These are phyloP conservation scores for Cocos nucifera DNA, from an alignment of 176 grass and related monocot species.

Conservation along the genomic window DNA sequence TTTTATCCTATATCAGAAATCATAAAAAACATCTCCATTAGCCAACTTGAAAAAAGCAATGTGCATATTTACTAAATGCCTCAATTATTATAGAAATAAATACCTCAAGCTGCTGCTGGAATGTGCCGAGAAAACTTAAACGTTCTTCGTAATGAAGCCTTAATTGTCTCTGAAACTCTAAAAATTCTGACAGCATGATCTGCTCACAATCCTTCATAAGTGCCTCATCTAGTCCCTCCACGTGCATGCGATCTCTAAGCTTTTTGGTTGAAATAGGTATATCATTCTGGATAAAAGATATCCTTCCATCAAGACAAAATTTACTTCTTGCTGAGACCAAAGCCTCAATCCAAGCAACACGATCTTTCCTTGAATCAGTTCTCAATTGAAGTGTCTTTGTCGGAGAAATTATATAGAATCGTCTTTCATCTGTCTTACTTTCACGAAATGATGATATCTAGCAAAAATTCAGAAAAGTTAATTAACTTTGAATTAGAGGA, in stretches of 20 bases:
- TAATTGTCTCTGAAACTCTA: conserved; percentile 51
- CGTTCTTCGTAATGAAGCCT: conserved; percentile 61
- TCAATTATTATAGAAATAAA: conserved; percentile 1
- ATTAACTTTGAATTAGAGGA: conserved; percentile 16
- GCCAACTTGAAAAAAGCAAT: conserved; percentile 3
- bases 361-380: conserved; percentile 66
- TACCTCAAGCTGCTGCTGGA: conserved; percentile 70
- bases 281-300: conserved; percentile 32
- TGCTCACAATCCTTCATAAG: conserved; percentile 80
- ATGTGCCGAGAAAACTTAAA: conserved; percentile 51
- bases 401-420: conserved; percentile 84
- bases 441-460: conserved; percentile 95
- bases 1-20: no score
- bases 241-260: conserved; percentile 65
- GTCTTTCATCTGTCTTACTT: conserved; percentile 85
- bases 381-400: conserved; percentile 83
- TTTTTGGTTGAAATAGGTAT: conserved; percentile 60
- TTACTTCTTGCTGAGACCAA: conserved; percentile 69
- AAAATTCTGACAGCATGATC: conserved; percentile 81
- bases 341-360: conserved; percentile 84
- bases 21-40: no score
- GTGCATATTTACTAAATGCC: neutral
- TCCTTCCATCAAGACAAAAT: conserved; percentile 31
- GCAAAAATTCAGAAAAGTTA: conserved; percentile 17
- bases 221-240: conserved; percentile 56